A percentile compares a stretch with the other conserved stretches of the same genome.
phyloP scores from a whole-genome alignment of 495 filamentous ascomycete genomes.

The Aspergillus avenaceus region DNA sequence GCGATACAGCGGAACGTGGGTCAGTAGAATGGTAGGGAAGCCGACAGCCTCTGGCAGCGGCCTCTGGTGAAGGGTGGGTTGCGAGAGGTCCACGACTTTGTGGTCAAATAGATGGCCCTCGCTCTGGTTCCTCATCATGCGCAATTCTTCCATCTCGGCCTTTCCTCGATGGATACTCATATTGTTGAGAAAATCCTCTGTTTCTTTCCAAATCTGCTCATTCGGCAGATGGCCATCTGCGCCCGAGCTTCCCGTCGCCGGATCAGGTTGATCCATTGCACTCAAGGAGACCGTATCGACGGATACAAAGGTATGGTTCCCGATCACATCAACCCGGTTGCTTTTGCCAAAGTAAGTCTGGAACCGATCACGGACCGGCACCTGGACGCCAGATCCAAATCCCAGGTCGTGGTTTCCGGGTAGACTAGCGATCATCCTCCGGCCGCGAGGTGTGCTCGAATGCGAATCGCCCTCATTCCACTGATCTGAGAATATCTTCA shows the following conservation, averaged over 20 bases:
- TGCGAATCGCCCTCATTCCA: slow-evolving; percentile 46
- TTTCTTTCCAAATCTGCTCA: slow-evolving; percentile 68
- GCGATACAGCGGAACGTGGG: slow-evolving; percentile 87
- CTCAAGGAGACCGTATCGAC: slow-evolving; percentile 85
- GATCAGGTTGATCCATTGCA: slow-evolving; percentile 56
- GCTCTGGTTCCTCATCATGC: slow-evolving; percentile 34
- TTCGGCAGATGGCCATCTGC: slow-evolving; percentile 35
- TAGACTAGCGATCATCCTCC: slow-evolving; percentile 73
- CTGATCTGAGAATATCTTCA: slow-evolving; percentile 67
- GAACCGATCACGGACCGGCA: slow-evolving; percentile 75
- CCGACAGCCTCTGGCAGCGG: slow-evolving; percentile 30
- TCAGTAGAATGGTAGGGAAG: slow-evolving; percentile 80
- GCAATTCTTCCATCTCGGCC: slow-evolving; percentile 38
- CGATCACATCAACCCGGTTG: slow-evolving; percentile 82
- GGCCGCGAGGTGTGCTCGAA: slow-evolving; percentile 34
- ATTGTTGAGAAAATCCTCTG: slow-evolving; percentile 68
- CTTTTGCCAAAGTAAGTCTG: slow-evolving; percentile 84
- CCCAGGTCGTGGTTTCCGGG: slow-evolving; percentile 98
- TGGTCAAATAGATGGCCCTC: slow-evolving; percentile 49
- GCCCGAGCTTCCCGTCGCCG: slow-evolving; percentile 40
- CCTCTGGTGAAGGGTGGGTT: slow-evolving; percentile 22
- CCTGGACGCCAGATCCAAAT: slow-evolving; percentile 78
- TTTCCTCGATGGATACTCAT: slow-evolving; percentile 45
- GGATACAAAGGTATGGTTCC: slow-evolving; percentile 93
- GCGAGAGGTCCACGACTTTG: slow-evolving; percentile 25